Evolutionary conservation across 768 basidiomycete species (phyloP), one percentile per base, ranked within the genome.

Genomic region (Hysterangium stoloniferum): DNA sequence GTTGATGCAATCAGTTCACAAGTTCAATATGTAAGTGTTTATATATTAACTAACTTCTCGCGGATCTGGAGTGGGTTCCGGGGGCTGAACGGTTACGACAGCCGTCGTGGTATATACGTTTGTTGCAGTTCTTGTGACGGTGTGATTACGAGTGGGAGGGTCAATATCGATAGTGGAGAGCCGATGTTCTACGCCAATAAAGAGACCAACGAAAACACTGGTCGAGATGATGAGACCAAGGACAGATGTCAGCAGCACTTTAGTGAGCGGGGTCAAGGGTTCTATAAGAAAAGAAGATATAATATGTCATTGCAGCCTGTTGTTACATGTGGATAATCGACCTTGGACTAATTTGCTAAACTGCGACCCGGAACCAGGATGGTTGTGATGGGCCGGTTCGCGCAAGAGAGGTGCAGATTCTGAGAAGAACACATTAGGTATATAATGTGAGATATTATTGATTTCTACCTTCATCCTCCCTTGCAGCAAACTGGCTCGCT

Each of bases 121-220:
- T 45, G 64, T 63, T 11, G 61, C 42, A 31, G 63, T 67, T 31
- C 54, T 55, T 48, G 63, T 68, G 55, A 65, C 57, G 12, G 67
- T 67, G 9, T 46, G 34, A 6, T 36, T n/a, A 13, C 19, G 19
- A 17, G 36, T 17, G 28, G 31, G n/a, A 45, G 20, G 20, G 33
- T 44, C 42, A n/a, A 31, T 27, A 32, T 48, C 25, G 8, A n/a
- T 31, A 17, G 24, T 28, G n/a, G 49, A 40, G 17, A 92, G 73
- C 54, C 80, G 82, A 61, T 87, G 84, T 62, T 90, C 80, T 1
- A 84, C 83, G 8, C 96, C 96, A 28, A 91, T 85, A 64, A 93
- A 97, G 4, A 99, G 72, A 8, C 95, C 95, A 54, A 94, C 83
- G 66, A 95, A 94, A n/a, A 89, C 74, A 6, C 88, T 86, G 56